phyloP scores from a whole-genome alignment of 345 rosid genomes.

The Adansonia digitata region DNA sequence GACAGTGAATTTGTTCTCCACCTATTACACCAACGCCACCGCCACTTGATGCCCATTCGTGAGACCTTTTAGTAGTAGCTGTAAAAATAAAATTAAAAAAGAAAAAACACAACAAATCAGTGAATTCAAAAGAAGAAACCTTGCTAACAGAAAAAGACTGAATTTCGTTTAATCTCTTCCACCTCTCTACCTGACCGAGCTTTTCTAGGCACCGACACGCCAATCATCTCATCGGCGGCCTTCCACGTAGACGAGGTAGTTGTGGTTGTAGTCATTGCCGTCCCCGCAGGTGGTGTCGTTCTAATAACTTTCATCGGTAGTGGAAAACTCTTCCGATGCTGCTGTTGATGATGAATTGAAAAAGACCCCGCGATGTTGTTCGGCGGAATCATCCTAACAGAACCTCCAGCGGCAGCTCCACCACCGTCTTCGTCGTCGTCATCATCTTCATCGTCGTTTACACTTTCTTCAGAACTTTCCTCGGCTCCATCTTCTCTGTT shows the following conservation, averaged over 20 bases:
- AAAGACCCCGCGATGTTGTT: conserved; percentile 35
- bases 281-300: conserved; percentile 41
- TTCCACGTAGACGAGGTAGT: conserved; percentile 44
- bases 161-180: conserved; percentile 36
- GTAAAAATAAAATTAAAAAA: neutral
- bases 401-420: conserved; percentile 29
- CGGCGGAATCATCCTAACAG: conserved; percentile 73
- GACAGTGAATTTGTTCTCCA: conserved; percentile 66
- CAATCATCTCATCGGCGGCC: conserved; percentile 93
- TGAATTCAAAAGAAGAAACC: conserved; percentile 8
- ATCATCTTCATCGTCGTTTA: conserved; percentile 87
- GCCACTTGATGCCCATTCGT: conserved; percentile 72
- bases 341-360: conserved; percentile 27
- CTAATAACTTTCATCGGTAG: conserved; percentile 57
- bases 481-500: conserved; percentile 72
- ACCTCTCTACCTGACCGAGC: conserved; percentile 99
- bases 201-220: conserved; percentile 96
- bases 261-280: conserved; percentile 13
- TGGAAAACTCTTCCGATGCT: conserved; percentile 59
- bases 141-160: conserved; percentile 10
- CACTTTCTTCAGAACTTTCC: conserved; percentile 87
- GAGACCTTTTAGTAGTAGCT: conserved; percentile 94
- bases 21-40: conserved; percentile 39
- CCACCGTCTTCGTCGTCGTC: conserved; percentile 66
- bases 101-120: conserved; percentile 5